Conservation (phyloP, 2,329 filamentous ascomycete genomes). For the Fusarium xyrophilum region DNA sequence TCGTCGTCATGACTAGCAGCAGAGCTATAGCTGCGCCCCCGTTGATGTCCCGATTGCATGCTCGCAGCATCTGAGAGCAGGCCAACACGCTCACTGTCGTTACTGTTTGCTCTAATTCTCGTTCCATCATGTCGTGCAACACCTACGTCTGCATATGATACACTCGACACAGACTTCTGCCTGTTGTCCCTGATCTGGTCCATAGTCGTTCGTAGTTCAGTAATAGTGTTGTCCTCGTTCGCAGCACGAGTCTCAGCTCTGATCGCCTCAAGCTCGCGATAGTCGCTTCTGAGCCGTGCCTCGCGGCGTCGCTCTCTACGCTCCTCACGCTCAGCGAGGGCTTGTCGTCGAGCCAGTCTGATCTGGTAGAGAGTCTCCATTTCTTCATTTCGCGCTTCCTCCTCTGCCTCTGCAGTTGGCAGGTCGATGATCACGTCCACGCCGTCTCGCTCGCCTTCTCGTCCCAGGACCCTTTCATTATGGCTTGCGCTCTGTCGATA, state of each 20-base stretch:
- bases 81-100: constrained; percentile 74
- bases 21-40: constrained; percentile 54
- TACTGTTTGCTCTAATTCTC: constrained; percentile 74
- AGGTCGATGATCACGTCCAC: constrained; percentile 91
- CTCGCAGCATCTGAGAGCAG: constrained; percentile 75
- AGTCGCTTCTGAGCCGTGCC: constrained; percentile 75
- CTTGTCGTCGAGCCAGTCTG: constrained; percentile 75
- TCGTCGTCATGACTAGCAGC: constrained; percentile 61
- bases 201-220: constrained; percentile 63
- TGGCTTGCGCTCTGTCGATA: constrained; percentile 78
- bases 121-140: constrained; percentile 80
- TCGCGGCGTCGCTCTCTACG: constrained; percentile 73
- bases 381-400: constrained; percentile 79
- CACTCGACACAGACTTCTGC: constrained; percentile 73
- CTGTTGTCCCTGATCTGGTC: constrained; percentile 64
- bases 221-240: constrained; percentile 58
- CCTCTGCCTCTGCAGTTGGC: constrained; percentile 80
- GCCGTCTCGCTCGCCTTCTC: constrained; percentile 89
- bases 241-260: constrained; percentile 62
- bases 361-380: constrained; percentile 96
- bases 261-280: constrained; percentile 70
- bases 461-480: constrained; percentile 81
- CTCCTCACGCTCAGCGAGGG: constrained; percentile 79
- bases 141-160: constrained; percentile 78
- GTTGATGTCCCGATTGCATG: constrained; percentile 55